These are phyloP conservation scores for Ganoderma lucidum DNA, from an alignment of 1,284 basidiomycete species.

Conservation along the genomic window DNA sequence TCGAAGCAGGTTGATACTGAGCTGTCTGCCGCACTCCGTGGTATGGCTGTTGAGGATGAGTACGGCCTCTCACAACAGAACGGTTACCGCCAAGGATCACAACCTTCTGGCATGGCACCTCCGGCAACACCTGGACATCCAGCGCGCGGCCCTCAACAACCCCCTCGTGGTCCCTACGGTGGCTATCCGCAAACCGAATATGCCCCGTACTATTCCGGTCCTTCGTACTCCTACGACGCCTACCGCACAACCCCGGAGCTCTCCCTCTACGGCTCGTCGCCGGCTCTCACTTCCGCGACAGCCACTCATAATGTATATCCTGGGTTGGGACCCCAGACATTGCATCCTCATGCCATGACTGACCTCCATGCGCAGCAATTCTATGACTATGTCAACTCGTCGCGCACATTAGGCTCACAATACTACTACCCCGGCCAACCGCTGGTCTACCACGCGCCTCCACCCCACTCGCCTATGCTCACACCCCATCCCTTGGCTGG, in stretches of 20 bases:
- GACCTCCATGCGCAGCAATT: constrained; percentile 61
- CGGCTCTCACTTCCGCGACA: constrained; percentile 47
- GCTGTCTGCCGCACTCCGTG: constrained; percentile 63
- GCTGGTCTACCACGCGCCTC: constrained; percentile 63
- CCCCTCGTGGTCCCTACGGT: constrained; percentile 56
- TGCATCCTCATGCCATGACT: constrained; percentile 53
- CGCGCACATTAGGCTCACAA: constrained; percentile 59
- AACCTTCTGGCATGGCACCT: constrained; percentile 26
- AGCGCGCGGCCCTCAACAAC: constrained; percentile 51
- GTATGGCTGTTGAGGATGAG: constrained; percentile 76
- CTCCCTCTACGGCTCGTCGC: constrained; percentile 57
- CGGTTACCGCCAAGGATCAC: constrained; percentile 39
- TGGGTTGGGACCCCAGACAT: constrained; percentile 49
- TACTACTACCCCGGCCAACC: constrained; percentile 69
- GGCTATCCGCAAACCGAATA: constrained; percentile 65
- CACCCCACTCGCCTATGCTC: constrained; percentile 60
- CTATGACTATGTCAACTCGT: constrained; percentile 63
- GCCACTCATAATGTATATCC: constrained; percentile 58
- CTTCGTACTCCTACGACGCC: constrained; percentile 61
- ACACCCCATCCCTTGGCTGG: constrained; percentile 52
- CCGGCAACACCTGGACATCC: constrained; percentile 27
- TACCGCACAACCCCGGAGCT: constrained; percentile 60
- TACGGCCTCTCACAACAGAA: constrained; percentile 40
- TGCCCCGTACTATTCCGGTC: constrained; percentile 60
- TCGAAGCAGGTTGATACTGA: constrained; percentile 59